A percentile compares a stretch with the other conserved stretches of the same genome.
Conservation (phyloP, 2,329 filamentous ascomycete genomes). For the Aspergillus brunneoviolaceus region DNA sequence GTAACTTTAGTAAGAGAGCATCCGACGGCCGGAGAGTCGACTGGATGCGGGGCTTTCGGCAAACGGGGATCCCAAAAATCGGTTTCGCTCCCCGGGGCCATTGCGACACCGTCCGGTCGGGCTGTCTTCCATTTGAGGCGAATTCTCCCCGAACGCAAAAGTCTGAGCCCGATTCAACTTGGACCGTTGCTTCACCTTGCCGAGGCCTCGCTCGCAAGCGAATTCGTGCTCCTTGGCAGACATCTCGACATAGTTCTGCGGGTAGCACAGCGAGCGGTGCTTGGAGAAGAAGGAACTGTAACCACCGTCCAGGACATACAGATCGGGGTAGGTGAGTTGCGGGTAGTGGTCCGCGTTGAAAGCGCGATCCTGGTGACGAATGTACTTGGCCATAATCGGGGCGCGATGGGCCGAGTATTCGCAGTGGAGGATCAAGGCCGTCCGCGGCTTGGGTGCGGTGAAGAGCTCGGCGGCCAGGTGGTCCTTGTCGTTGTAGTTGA, state of each 20-base stretch:
- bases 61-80: conserved; percentile 38
- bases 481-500: conserved; percentile 98
- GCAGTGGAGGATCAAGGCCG: conserved; percentile 90
- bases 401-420: conserved; percentile 97
- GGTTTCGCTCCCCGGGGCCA: conserved; percentile 29
- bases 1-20: conserved; percentile 42
- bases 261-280: conserved; percentile 78
- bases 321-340: conserved; percentile 86
- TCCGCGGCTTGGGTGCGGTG: conserved; percentile 65
- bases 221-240: conserved; percentile 84
- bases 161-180: conserved; percentile 87
- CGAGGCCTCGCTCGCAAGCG: conserved; percentile 92
- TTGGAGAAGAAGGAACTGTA: conserved; percentile 90
- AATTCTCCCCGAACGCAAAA: conserved; percentile 84
- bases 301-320: conserved; percentile 94
- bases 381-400: conserved; percentile 91
- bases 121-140: conserved; percentile 61
- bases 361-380: conserved; percentile 83
- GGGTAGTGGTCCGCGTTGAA: conserved; percentile 86
- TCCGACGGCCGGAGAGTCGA: conserved; percentile 42
- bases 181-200: conserved; percentile 83
- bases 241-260: conserved; percentile 97
- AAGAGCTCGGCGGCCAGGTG: conserved; percentile 78
- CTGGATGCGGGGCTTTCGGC: conserved; percentile 34
- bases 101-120: conserved; percentile 54